These are phyloP conservation scores for Penicillium flavigenum DNA, from an alignment of 495 filamentous ascomycete genomes.

Conservation along the genomic window DNA sequence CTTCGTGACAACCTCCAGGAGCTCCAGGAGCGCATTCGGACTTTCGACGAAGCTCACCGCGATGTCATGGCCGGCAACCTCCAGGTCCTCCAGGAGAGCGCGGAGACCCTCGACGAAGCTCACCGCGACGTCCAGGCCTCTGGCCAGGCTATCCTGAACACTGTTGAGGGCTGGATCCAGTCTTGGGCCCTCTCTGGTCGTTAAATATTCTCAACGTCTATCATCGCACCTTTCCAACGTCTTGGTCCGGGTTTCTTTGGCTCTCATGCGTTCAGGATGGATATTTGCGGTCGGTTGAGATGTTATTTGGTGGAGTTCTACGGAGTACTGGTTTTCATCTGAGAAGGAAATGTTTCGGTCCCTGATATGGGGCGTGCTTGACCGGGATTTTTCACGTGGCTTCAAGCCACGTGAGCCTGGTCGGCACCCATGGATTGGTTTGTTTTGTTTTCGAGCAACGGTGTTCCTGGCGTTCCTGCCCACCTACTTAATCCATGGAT, in stretches of 20 bases:
- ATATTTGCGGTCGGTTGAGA: neutral
- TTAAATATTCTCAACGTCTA: neutral
- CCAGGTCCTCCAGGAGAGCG: conserved; percentile 17
- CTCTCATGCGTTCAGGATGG: neutral
- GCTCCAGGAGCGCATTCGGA: conserved; percentile 15
- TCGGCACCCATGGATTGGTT: neutral
- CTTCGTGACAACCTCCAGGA: conserved; percentile 18
- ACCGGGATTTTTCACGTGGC: neutral
- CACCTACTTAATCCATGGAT: neutral
- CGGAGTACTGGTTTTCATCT: neutral
- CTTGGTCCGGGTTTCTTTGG: neutral
- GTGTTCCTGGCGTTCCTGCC: neutral
- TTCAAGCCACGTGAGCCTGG: neutral
- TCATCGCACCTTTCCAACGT: neutral
- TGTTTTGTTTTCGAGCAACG: neutral
- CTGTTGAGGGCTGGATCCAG: conserved; percentile 20
- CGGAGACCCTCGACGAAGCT: conserved; percentile 18
- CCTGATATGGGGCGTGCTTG: neutral
- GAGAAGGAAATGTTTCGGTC: neutral
- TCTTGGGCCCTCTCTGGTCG: conserved; percentile 11
- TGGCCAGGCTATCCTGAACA: conserved; percentile 13
- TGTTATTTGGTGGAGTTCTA: neutral
- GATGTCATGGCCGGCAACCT: conserved; percentile 12
- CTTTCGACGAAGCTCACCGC: conserved; percentile 12
- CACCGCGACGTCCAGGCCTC: conserved; percentile 15